phyloP scores from a whole-genome alignment of 2,329 filamentous ascomycete genomes.

The Nigrospora oryzae region DNA sequence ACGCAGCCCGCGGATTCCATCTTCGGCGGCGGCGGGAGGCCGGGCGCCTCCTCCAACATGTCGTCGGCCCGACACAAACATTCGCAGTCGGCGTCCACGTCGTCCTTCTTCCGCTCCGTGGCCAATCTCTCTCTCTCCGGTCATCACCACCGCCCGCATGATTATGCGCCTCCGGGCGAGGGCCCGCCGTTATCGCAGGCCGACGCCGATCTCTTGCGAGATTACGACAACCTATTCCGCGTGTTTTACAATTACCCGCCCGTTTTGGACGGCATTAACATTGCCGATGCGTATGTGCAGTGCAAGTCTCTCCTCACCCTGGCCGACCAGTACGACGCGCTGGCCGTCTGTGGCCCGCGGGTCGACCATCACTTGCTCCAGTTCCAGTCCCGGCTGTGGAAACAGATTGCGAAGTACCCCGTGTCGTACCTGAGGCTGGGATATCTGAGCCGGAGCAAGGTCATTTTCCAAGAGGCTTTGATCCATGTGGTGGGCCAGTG shows the following conservation, averaged over 20 bases:
- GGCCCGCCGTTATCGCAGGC: constrained; percentile 41
- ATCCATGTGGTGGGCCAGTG: constrained; percentile 94
- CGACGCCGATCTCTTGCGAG: constrained; percentile 70
- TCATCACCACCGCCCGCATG: constrained; percentile 19
- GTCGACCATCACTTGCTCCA: constrained; percentile 91
- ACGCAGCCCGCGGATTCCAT: constrained; percentile 33
- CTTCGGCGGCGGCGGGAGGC: constrained; percentile 45
- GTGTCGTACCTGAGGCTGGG: constrained; percentile 86
- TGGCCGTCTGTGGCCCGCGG: constrained; percentile 77
- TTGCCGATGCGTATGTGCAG: constrained; percentile 86
- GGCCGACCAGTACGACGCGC: constrained; percentile 91
- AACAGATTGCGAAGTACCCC: constrained; percentile 93
- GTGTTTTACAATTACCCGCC: constrained; percentile 94
- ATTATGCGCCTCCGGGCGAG: constrained; percentile 11
- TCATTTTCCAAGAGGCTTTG: constrained; percentile 79
- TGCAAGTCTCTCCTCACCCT: constrained; percentile 83
- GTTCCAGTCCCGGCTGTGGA: constrained; percentile 86
- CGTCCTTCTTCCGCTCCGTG: constrained; percentile 77
- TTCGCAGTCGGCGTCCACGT: constrained; percentile 34
- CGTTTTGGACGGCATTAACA: constrained; percentile 73
- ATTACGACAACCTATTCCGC: constrained; percentile 93
- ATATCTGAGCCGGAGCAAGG: constrained; percentile 73
- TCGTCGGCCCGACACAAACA: constrained; percentile 47
- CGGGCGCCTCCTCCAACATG: constrained; percentile 42
- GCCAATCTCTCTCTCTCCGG: constrained; percentile 61